A percentile compares a stretch with the other conserved stretches of the same genome.
These are phyloP conservation scores for Spinacia oleracea DNA, from an alignment of 179 eudicot species.

Conservation along the genomic window DNA sequence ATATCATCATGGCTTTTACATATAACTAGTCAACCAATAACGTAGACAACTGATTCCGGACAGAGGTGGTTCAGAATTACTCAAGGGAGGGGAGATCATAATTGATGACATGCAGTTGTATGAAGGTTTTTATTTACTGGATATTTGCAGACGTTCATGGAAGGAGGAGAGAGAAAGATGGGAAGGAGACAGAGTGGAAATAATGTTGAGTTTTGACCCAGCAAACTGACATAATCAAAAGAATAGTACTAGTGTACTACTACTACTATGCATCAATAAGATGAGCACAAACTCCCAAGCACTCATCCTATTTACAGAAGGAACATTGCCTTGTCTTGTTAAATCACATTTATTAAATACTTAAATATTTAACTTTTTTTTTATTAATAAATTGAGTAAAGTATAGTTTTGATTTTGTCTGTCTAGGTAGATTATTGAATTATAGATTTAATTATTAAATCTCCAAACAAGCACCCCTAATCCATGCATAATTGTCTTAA, in stretches of 20 bases:
- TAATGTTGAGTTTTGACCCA: conserved; percentile 28
- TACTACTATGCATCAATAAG: conserved; percentile 6
- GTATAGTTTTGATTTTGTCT: background rate
- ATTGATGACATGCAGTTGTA: background rate
- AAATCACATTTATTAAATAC: conserved; percentile 16
- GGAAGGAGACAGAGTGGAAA: conserved; percentile 21
- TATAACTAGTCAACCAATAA: background rate
- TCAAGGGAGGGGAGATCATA: too few relatives aligned
- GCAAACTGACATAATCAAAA: conserved; percentile 30
- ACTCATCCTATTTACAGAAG: conserved; percentile 28
- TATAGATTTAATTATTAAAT: conserved; percentile 9
- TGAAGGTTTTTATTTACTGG: background rate
- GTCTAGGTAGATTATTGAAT: background rate
- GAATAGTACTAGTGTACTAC: too few relatives aligned
- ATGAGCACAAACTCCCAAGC: conserved; percentile 40
- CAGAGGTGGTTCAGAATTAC: background rate
- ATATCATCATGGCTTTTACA: too few relatives aligned
- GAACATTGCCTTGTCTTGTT: conserved; percentile 28
- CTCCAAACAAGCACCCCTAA: conserved; percentile 26
- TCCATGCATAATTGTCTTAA: conserved; percentile 33
- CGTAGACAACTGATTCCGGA: background rate
- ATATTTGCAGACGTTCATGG: background rate
- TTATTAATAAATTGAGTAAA: background rate
- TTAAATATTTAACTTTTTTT: background rate
- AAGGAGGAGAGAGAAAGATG: background rate